phyloP scores from a whole-genome alignment of 2,329 filamentous ascomycete species.

The Fusarium secorum region DNA sequence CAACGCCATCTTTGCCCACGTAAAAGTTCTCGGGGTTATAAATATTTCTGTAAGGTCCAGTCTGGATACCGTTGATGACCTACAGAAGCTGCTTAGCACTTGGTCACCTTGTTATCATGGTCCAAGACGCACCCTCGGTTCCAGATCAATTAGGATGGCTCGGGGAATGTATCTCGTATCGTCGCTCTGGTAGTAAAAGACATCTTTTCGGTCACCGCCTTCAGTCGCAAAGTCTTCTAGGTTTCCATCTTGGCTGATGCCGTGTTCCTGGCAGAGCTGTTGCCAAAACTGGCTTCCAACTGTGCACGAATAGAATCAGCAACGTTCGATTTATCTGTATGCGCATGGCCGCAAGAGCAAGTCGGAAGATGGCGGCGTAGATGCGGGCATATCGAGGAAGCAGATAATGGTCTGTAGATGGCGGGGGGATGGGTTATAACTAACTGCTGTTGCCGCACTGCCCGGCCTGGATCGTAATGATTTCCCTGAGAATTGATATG shows the following conservation, averaged over 20 bases:
- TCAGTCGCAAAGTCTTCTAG: slow-evolving; percentile 97
- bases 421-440: slow-evolving; percentile 51
- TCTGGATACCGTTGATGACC: slow-evolving; percentile 93
- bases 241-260: slow-evolving; percentile 96
- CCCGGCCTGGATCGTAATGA: slow-evolving; percentile 98
- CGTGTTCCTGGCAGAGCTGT: slow-evolving; percentile 96
- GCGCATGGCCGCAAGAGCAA: neutral
- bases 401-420: slow-evolving; percentile 2
- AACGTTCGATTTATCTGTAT: neutral
- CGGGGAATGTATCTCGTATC: slow-evolving; percentile 98
- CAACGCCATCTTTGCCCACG: slow-evolving; percentile 89
- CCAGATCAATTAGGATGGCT: slow-evolving; percentile 93
- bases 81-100: slow-evolving; percentile 37
- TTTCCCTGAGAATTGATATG: slow-evolving; percentile 71
- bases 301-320: slow-evolving; percentile 55
- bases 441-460: slow-evolving; percentile 99
- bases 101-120: neutral
- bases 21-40: slow-evolving; percentile 99
- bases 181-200: slow-evolving; percentile 99
- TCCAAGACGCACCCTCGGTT: slow-evolving; percentile 73
- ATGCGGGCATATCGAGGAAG: neutral
- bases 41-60: slow-evolving; percentile 94
- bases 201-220: slow-evolving; percentile 96
- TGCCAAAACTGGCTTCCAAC: slow-evolving; percentile 99
- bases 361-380: neutral